Base-by-base conservation (phyloP, 202 grass and related monocot species). In the Carex arenaria region DNA sequence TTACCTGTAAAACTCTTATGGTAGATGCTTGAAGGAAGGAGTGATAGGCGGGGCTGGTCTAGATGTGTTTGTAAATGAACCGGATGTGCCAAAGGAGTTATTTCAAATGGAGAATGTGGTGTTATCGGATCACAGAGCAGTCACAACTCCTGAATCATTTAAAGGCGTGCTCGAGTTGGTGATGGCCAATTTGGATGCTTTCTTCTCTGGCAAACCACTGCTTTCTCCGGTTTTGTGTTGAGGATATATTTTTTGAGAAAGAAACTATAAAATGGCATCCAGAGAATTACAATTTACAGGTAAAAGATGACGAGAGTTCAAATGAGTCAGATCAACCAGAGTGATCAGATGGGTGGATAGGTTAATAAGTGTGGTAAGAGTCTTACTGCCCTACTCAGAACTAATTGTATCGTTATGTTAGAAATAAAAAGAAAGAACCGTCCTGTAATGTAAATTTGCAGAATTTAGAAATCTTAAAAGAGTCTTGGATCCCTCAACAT, bases 21-120 rank as follows among this genome's bases (percentile, higher is more conserved):
- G 14, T 51, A 81, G 55, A 3, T 84, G 64, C 60, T 84, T 88
- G 86, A 43, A 72, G 54, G 63, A 88, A 80, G 86, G 93, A 23
- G 78, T 91, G 67, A 49, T 91, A 71, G 87, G 61, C 4, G 90
- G 87, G 8, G 93, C 89, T 4, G 93, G 85, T 9, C 87, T 96
- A 0, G 90, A 96, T 76, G 93, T 96, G 65, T 91, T 67, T 78
- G 87, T 85, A 72, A 85, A 75, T 8, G 87, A 97, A 87, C 89
- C 93, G 0, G 7, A 55, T 15, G 91, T 93, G 60, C 91, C 91
- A 6, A 11, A 66, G 19, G 93, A 97, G 80, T 77, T 97, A 4
- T 55, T 79, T 6, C 66, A 2, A 2, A 93, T 97, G 93, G 91
- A 97, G 14, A 93, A 93, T 79, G 91, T 90, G 0, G 89, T 93